phyloP scores from a whole-genome alignment of 2,329 filamentous ascomycete species.

The Penicillium corylophilum region DNA sequence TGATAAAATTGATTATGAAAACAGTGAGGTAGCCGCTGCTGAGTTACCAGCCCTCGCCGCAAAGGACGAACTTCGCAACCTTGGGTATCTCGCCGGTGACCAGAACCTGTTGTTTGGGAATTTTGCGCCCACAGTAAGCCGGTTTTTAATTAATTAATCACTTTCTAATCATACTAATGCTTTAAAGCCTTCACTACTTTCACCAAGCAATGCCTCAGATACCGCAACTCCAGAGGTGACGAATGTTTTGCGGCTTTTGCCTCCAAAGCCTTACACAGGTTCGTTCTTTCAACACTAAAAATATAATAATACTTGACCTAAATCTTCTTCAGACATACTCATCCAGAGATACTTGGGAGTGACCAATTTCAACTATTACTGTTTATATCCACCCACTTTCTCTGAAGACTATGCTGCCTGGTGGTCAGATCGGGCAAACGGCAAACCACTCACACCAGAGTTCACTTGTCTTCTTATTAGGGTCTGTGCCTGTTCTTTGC shows the following conservation, averaged over 20 bases:
- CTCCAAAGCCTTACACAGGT: slow-evolving; percentile 43
- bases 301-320: neutral
- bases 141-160: neutral
- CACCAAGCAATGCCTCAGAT: slow-evolving; percentile 6
- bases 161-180: neutral
- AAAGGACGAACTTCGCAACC: slow-evolving; percentile 9
- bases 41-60: slow-evolving; percentile 2
- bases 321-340: slow-evolving; percentile 41
- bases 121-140: slow-evolving; percentile 1
- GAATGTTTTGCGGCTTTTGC: slow-evolving; percentile 31
- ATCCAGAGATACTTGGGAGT: slow-evolving; percentile 49
- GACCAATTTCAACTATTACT: slow-evolving; percentile 49
- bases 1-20: neutral
- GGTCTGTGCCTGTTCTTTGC: slow-evolving; percentile 48
- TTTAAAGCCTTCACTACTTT: neutral
- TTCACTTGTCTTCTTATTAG: slow-evolving; percentile 51
- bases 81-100: slow-evolving; percentile 12
- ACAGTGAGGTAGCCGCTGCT: neutral
- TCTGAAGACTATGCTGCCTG: slow-evolving; percentile 47
- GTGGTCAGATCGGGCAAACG: slow-evolving; percentile 43
- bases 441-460: slow-evolving; percentile 39
- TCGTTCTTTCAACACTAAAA: neutral
- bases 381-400: slow-evolving; percentile 48
- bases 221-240: slow-evolving; percentile 33
- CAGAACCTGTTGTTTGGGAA: slow-evolving; percentile 10